Base-by-base conservation (phyloP, 2,329 filamentous ascomycete species). In the Diaporthe sp. region DNA sequence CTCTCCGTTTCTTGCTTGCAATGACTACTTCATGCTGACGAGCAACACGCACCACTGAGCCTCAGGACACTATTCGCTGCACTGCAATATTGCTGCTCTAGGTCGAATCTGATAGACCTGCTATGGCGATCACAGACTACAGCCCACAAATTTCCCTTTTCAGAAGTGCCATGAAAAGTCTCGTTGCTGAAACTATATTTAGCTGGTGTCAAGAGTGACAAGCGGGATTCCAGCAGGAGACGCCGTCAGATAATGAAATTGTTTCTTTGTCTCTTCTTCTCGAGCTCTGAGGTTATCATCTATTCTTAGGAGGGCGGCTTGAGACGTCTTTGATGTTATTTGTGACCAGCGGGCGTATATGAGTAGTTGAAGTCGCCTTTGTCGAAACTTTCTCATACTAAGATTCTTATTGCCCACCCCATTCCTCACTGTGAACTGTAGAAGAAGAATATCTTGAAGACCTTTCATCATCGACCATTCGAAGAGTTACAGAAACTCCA, bases 401-500 rank as follows among this genome's bases (percentile, higher is more conserved):
- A 39, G 37, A 39, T n/a, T 65, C 25, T 31, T 25, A 8, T 7
- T 39, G 20, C 4, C n/a, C 20, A 37, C 5, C 20, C 28, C 9
- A 20, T 15, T 28, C 13, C 44, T 8, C 65, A 28, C 22, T 44
- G 13, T 3, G 3, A 39, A 22, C 37, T 13, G 37, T 39, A 39
- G 37, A 39, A 0, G 37, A 28, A 17, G 34, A 49, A 22, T 15
- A 42, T 25, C 13, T 20, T 7, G 22, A 10, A 20, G 22, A 8
- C 17, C 20, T 42, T 42, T 13, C 31, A 70, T 1, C 12, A n/a
- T 4, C 2, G 3, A 37, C 17, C 3, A 68, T n/a, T 5, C 15
- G 2, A 13, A 17, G 2, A 1, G 0, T 13, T 34, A 2, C 3
- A 25, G 13, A 17, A 39, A 3, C 0, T 12, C 20, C 47, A 3